Base-by-base conservation (phyloP, 352 stramenopile genomes). In the Sclerospora graminicola region DNA sequence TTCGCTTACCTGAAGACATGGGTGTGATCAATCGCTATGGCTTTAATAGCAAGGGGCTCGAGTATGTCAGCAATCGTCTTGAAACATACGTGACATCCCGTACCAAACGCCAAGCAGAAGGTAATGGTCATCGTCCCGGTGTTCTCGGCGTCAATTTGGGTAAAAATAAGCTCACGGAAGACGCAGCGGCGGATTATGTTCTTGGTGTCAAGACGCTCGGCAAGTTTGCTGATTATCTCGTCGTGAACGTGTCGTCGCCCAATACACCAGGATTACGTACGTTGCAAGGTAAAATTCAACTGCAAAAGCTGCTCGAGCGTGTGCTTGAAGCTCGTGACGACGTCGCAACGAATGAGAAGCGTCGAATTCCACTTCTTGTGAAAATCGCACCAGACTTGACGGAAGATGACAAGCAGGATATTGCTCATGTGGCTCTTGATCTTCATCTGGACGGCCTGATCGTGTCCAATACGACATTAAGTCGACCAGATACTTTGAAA, bases 21-120 rank as follows among this genome's bases (percentile, higher is more conserved):
- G 95, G 70, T 5, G 87, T 99, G 23, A 98, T 99, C 63, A 99
- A 99, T 59, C 80, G 95, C 46, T 98, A 98, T 67, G 96, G 94
- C 29, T 99, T 99, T 66, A 99, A 99, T 77, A 97, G 82, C 53
- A 61, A 91, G 18, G 95, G 95, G 0, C 50, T 95, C 4, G 75
- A 89, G 13, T 56, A 54, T 11, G 93, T 97, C 0, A 54, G 72
- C n/a, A 52, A 65, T 15, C 58, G 80, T 9, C 63, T 97, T 0
- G 51, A 83, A 18, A 42, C 19, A 11, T 94, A 90, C 49, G 59
- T 84, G 2, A 43, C 34, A 0, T 63, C 53, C 0, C 60, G 75
- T 14, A 64, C 41, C 5, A 45, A 56, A 14, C 61, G 54, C 19
- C 48, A 63, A 40, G 36, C 37, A 1, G 55, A 23, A 4, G 37